These are phyloP conservation scores for Bacterosira constricta DNA, from an alignment of 108 stramenopile genomes.

Conservation along the genomic window DNA sequence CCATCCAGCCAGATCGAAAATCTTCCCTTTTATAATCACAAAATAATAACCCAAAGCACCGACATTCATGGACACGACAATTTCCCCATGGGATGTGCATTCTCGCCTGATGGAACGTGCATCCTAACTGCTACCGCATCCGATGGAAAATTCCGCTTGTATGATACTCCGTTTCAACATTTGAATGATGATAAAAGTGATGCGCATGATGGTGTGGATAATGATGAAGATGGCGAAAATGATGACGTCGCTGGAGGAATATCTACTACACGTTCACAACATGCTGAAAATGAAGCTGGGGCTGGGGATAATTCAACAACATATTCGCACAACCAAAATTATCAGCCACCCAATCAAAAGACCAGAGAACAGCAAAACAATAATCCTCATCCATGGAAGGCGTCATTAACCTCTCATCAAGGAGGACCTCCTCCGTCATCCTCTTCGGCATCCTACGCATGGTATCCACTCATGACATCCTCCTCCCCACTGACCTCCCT, in stretches of 20 bases:
- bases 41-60: slow-evolving; percentile 20
- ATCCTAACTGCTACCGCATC: slow-evolving; percentile 60
- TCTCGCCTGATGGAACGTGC: slow-evolving; percentile 85
- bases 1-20: no score
- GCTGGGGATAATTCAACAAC: background rate
- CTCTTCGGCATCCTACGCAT: slow-evolving; percentile 54
- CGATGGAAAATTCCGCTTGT: slow-evolving; percentile 62
- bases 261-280: no score
- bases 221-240: background rate
- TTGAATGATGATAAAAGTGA: background rate
- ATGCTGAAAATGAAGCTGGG: background rate
- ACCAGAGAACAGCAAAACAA: background rate
- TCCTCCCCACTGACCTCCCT: slow-evolving; percentile 21
- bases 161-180: slow-evolving; percentile 59
- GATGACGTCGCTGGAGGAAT: background rate
- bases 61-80: slow-evolving; percentile 49
- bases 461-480: slow-evolving; percentile 84
- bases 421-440: slow-evolving; percentile 68
- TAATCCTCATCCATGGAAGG: slow-evolving; percentile 50
- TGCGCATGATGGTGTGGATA: background rate
- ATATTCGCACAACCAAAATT: slow-evolving; percentile 36
- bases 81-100: slow-evolving; percentile 71
- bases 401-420: slow-evolving; percentile 54
- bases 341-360: background rate
- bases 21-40: no score